Evolutionary conservation across 768 basidiomycete genomes (phyloP), one percentile per base, ranked within the genome.

Genomic region (Suillus discolor): DNA sequence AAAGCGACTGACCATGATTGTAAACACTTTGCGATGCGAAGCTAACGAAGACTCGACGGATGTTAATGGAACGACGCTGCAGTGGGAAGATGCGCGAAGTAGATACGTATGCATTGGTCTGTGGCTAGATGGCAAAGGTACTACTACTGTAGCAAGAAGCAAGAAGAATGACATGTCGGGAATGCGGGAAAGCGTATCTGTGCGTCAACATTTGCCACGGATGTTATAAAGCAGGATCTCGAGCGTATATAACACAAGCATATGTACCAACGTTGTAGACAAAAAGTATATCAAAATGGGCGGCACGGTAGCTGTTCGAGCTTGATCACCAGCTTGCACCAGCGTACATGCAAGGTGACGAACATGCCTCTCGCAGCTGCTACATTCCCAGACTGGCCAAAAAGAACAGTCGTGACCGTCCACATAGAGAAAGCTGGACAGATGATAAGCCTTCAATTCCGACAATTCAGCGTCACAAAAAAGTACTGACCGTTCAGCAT

Each of bases 191-290:
- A n/a, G n/a, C n/a, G n/a, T n/a, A n/a, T n/a, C n/a, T n/a, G n/a
- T n/a, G n/a, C n/a, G n/a, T n/a, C n/a, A n/a, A n/a, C 92, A 92
- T 71, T 89, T 92, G 12, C 92, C 93, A 62, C 94, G 87, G 65
- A 94, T 88, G 65, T 80, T 83, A 76, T 87, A 93, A 0, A 93
- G 93, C 6, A 95, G 75, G 68, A 96, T 94, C 74, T 96, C 94
- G 65, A 94, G 79, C 8, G 85, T 82, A 69, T 87, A 89, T 0
- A 82, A 70, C 44, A 86, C 76, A 23, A 91, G 80, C 77, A 94
- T 84, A 91, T 1, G 89, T 89, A 73, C 93, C 93, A 64, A 93
- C 80, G 70, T 92, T 89, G 64, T 87, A 87, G 38, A 69, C 69
- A 79, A 80, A 34, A 79, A 75, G 68, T 80, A 84, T 59, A 82